Base-by-base conservation (phyloP, 2,329 filamentous ascomycete species). In the Daldinia eschscholtzii region DNA sequence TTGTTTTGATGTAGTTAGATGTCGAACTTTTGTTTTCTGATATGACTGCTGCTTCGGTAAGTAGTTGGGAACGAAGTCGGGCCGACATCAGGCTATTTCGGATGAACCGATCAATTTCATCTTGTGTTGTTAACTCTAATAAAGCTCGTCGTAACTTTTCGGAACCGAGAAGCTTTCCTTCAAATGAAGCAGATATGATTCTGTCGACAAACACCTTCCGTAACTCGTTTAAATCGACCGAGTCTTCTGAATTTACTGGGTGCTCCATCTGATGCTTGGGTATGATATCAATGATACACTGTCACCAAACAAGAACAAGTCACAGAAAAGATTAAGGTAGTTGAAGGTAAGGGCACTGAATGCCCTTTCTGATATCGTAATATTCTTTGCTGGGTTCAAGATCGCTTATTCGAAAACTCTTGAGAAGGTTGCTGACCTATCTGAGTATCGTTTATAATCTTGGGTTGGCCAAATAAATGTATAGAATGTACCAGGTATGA, bases 81-180 rank as follows among this genome's bases (percentile, higher is more conserved):
- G 52, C 13, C 12, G 52, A 56, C 52, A 56, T 56, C 6, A 26
- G n/a, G 6, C 30, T 18, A 23, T 41, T 33, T 20, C 10, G n/a
- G 18, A 56, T 35, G 15, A 56, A 35, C 6, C 9, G 33, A 26
- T 35, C 4, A 12, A 41, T 18, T 20, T 37, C 52, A 56, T 56
- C 33, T 20, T 39, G 12, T 6, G 52, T 23, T 37, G n/a, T n/a
- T 13, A 39, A 26, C 6, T 26, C 6, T 15, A 56, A n/a, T 10
- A 56, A 18, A 35, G 18, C 33, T 10, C 6, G 33, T 23, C 52
- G 52, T n/a, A 56, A 37, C 20, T 56, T 56, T 3, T 15, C 18
- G 23, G 52, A 56, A 15, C 18, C n/a, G 10, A 56, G 18, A n/a
- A 56, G 52, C 13, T 18, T 56, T 12, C 39, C 52, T 20, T 56